A percentile compares a stretch with the other conserved stretches of the same genome.
Evolutionary conservation across 306 rosid genomes (phyloP).

Genomic region (Vigna trinervia): DNA sequence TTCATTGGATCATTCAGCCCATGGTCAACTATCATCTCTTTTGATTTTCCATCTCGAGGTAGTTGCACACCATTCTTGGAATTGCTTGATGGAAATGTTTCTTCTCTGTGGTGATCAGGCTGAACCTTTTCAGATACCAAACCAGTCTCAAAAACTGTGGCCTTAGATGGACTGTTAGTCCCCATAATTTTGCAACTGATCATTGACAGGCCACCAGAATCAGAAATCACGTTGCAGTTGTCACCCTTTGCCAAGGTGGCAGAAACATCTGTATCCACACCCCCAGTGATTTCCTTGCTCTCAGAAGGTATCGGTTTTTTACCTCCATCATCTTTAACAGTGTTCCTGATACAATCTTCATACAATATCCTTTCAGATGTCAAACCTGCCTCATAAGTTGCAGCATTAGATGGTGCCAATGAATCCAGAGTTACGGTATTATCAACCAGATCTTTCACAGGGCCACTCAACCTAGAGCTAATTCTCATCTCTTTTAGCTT

Average conservation of each 20-base stretch:
- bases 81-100: constrained; percentile 18
- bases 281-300: constrained; percentile 53
- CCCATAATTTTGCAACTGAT: constrained; percentile 40
- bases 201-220: constrained; percentile 33
- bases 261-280: constrained; percentile 51
- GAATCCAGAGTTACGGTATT: constrained; percentile 17
- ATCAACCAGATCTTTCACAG: constrained; percentile 31
- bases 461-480: constrained; percentile 44
- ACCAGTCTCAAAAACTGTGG: constrained; percentile 35
- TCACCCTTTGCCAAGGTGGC: constrained; percentile 47
- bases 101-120: constrained; percentile 43
- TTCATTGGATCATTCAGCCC: constrained; percentile 41
- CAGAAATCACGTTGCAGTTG: constrained; percentile 43
- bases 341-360: constrained; percentile 37
- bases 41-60: constrained; percentile 36
- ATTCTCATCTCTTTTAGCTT: constrained; percentile 39
- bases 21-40: constrained; percentile 41
- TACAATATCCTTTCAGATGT: constrained; percentile 11
- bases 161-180: constrained; percentile 44
- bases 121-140: constrained; percentile 39
- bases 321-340: constrained; percentile 30
- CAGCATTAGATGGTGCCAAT: constrained; percentile 31
- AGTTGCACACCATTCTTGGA: constrained; percentile 31
- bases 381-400: constrained; percentile 34
- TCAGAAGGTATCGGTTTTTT: constrained; percentile 51